phyloP scores from a whole-genome alignment of 2,329 filamentous ascomycete species.

The Alternaria rosae region DNA sequence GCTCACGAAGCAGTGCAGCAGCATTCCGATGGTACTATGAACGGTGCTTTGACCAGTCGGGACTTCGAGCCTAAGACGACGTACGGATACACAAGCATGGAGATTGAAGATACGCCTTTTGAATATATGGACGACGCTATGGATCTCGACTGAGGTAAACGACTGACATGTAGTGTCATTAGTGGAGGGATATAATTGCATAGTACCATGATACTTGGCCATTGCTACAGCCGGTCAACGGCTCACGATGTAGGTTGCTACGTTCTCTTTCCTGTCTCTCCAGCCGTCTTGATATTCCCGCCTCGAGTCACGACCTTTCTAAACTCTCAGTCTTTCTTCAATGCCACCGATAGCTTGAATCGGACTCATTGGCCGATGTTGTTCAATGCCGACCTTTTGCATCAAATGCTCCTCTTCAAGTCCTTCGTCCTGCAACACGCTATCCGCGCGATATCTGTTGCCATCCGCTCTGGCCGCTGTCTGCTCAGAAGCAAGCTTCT shows the following conservation, averaged over 20 bases:
- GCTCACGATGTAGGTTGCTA: background rate
- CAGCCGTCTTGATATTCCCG: background rate
- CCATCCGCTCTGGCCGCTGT: conserved; percentile 15
- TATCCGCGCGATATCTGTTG: conserved; percentile 40
- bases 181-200: background rate
- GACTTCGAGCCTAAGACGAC: conserved; percentile 29
- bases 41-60: conserved; percentile 21
- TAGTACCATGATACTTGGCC: background rate
- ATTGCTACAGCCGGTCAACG: background rate
- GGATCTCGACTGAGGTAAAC: conserved; percentile 41
- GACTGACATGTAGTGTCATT: background rate
- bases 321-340: conserved; percentile 15
- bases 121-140: conserved; percentile 49
- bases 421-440: conserved; percentile 37
- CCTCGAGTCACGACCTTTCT: accelerated
- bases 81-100: conserved; percentile 15
- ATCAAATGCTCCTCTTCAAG: conserved; percentile 26
- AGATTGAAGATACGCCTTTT: conserved; percentile 34
- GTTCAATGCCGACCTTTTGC: conserved; percentile 33
- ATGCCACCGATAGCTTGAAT: conserved; percentile 28
- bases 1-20: conserved; percentile 57
- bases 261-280: background rate
- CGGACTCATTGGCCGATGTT: conserved; percentile 19
- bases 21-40: conserved; percentile 8
- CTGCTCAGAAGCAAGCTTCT: background rate